phyloP scores from a whole-genome alignment of 805 yeast genomes.

The Wickerhamiella spandovensis region DNA sequence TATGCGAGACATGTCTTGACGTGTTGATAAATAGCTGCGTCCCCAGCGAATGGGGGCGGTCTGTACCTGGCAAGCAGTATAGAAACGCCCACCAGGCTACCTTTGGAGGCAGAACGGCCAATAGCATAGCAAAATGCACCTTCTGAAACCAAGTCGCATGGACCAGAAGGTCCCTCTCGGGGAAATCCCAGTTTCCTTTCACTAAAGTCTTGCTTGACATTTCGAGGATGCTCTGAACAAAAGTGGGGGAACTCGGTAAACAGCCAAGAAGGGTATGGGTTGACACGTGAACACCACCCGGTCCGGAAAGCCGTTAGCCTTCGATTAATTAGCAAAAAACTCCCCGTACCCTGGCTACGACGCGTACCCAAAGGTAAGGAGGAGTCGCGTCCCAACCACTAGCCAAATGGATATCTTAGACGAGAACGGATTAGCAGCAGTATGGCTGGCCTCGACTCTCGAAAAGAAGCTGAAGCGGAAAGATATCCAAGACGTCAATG shows the following conservation, averaged over 20 bases:
- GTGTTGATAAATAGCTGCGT: neutral
- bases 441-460: constrained; percentile 2
- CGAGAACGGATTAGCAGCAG: neutral
- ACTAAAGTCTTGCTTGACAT: neutral
- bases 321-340: too few relatives aligned
- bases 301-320: too few relatives aligned
- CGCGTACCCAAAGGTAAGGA: neutral
- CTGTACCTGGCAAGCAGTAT: neutral
- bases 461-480: constrained; percentile 1
- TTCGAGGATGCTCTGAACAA: neutral
- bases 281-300: neutral
- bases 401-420: neutral
- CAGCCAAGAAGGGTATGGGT: neutral
- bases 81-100: neutral
- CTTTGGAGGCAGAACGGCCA: neutral
- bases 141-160: neutral
- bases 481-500: neutral
- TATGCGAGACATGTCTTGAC: neutral
- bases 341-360: neutral
- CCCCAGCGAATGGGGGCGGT: neutral
- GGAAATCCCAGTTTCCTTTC: neutral
- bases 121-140: neutral
- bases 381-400: neutral
- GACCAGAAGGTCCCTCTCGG: neutral
- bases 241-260: neutral